Base-by-base conservation (phyloP, 805 yeast genomes). In the Grigorovia humatica region DNA sequence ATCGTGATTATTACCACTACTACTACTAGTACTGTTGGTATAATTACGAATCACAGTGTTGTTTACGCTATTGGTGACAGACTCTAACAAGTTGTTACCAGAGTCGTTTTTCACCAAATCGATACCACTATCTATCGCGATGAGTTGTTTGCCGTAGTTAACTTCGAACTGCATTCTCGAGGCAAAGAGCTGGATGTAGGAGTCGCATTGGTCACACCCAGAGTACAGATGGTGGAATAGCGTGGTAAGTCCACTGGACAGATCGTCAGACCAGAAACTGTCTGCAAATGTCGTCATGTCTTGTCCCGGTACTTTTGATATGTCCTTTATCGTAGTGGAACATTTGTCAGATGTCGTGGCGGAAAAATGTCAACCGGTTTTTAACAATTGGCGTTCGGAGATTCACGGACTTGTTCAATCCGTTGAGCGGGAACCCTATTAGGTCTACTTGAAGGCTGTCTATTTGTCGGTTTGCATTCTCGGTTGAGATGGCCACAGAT, bases 201-300 rank as follows among this genome's bases (percentile, higher is more conserved):
- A 85, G 35, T 78, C 80, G 63, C 85, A 83, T 64, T 88, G 95
- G 27, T 70, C 73, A 51, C 84, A 74, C 0, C 95, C 95, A 58
- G 75, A 77, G 53, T 74, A 70, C 44, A 82, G 69, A 56, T 78
- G 77, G 20, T 69, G 71, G 57, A 81, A 82, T 9, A 82, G 69
- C 2, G 70, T 67, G 48, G 74, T 70, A 47, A 77, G 66, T 41
- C 86, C 82, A n/a, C 75, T 68, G 13, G 73, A 69, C 60, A 82
- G 80, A 61, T 84, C 90, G 30, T 72, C 72, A 8, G 88, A 74
- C 95, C 95, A 85, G 68, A 85, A 85, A 58, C 82, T 79, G 58
- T 83, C 88, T 4, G 87, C 80, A 69, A 85, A 84, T 19, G 87
- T 78, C 9, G 79, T 64, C 70, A 66, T 9, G 13, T 40, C 17